Conservation (phyloP, 2,329 filamentous ascomycete genomes). For the Xylariomycetidae sp. region DNA sequence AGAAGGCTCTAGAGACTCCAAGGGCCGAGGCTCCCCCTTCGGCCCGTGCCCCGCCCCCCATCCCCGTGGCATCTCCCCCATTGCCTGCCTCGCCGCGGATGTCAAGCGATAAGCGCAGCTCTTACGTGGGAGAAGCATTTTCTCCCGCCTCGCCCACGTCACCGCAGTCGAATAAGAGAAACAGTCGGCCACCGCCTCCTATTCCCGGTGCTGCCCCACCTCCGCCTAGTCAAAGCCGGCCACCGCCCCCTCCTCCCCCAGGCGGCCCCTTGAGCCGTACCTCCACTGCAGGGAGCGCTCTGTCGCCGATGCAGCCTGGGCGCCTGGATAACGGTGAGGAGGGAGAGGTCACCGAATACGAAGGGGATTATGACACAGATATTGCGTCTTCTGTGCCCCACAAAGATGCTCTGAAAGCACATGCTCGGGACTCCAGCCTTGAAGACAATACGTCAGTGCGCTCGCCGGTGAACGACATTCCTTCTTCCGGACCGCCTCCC, state of each 20-base stretch:
- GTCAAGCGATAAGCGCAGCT: slow-evolving; percentile 26
- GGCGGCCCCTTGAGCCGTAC: slow-evolving; percentile 46
- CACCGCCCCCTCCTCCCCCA: slow-evolving; percentile 62
- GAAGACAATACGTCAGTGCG: slow-evolving; percentile 62
- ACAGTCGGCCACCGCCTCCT: slow-evolving; percentile 52
- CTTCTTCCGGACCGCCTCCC: slow-evolving; percentile 48
- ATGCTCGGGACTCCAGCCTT: slow-evolving; percentile 68
- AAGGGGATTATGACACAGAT: slow-evolving; percentile 96
- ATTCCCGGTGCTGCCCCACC: slow-evolving; percentile 51
- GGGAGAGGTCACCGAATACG: slow-evolving; percentile 86
- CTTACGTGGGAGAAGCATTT: slow-evolving; percentile 29
- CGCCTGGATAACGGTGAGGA: slow-evolving; percentile 53
- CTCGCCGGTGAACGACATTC: slow-evolving; percentile 43
- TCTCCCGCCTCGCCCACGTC: slow-evolving; percentile 34
- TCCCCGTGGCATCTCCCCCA: slow-evolving; percentile 38
- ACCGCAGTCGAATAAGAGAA: slow-evolving; percentile 42
- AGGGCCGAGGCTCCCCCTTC: slow-evolving; percentile 32
- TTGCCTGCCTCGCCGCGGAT: slow-evolving; percentile 37
- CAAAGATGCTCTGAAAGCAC: slow-evolving; percentile 84
- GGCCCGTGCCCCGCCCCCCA: slow-evolving; percentile 36
- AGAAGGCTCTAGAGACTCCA: slow-evolving; percentile 36
- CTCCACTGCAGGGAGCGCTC: slow-evolving; percentile 50
- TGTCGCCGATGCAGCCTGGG: slow-evolving; percentile 36
- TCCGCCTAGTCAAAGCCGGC: slow-evolving; percentile 48
- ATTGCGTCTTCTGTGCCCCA: slow-evolving; percentile 91